Evolutionary conservation across 768 basidiomycete species (phyloP).

Genomic region (Panaeolus cyanescens): DNA sequence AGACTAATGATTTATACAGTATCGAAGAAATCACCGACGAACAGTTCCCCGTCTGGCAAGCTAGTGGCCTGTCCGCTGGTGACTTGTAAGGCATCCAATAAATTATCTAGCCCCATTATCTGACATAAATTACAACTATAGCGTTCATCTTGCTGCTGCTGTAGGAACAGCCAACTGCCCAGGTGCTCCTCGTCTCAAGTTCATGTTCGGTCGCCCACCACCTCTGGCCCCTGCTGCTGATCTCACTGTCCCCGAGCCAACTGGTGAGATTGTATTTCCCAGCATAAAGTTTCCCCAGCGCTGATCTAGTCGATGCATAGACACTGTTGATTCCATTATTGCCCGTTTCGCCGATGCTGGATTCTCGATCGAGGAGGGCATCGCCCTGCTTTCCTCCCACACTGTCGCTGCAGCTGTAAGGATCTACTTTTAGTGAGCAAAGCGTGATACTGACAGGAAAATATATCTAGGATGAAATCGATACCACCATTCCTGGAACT

Average conservation of each 20-base stretch:
- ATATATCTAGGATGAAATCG: constrained; percentile 22
- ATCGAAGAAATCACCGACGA: constrained; percentile 8
- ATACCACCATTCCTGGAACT: constrained; percentile 25
- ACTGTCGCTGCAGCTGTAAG: constrained; percentile 24
- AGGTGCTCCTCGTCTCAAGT: constrained; percentile 34
- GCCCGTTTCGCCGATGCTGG: constrained; percentile 27
- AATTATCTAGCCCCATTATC: too few species aligned
- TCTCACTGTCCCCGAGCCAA: constrained; percentile 21
- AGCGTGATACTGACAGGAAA: background rate
- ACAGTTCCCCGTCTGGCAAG: constrained; percentile 9
- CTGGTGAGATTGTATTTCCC: constrained; percentile 7
- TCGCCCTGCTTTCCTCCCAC: constrained; percentile 26
- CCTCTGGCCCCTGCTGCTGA: constrained; percentile 21
- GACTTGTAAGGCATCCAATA: constrained; percentile 18
- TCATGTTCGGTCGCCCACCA: constrained; percentile 29
- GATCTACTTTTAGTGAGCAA: background rate
- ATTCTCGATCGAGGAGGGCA: constrained; percentile 22
- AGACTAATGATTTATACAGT: too few species aligned
- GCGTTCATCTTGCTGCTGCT: constrained; percentile 24
- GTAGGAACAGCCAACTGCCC: constrained; percentile 35
- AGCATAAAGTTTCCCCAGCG: background rate
- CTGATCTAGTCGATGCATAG: constrained; percentile 11
- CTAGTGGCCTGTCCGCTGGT: constrained; percentile 17
- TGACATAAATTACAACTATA: background rate
- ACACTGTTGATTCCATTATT: constrained; percentile 26